These are phyloP conservation scores for Pythium brassicae DNA, from an alignment of 352 stramenopile species.

Conservation along the genomic window DNA sequence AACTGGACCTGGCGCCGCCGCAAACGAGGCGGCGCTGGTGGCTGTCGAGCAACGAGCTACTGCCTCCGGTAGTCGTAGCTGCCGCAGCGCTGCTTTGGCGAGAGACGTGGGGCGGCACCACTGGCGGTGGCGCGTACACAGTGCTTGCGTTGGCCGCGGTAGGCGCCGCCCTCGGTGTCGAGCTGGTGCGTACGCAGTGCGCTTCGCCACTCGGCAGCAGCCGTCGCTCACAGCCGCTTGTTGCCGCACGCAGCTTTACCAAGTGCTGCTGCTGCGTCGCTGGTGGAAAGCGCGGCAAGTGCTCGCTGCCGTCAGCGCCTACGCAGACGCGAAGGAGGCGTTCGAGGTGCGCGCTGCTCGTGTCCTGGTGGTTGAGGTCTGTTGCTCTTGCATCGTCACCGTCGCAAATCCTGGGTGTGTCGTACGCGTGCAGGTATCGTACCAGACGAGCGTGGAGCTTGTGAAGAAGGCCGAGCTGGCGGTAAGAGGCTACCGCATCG, in stretches of 20 bases:
- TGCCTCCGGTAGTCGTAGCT: background rate
- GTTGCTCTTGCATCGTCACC: background rate
- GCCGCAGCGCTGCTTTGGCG: background rate
- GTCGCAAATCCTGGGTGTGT: background rate
- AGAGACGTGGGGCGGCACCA: background rate
- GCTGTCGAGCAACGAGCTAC: background rate
- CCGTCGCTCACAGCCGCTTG: background rate
- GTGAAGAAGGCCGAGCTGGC: constrained; percentile 61
- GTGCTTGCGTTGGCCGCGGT: background rate
- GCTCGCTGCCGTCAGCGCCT: background rate
- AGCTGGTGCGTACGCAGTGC: constrained; percentile 4
- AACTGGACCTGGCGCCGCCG: background rate
- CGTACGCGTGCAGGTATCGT: constrained; percentile 20
- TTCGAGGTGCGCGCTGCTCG: constrained; percentile 11
- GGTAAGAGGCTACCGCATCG: constrained; percentile 46
- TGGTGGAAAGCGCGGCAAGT: constrained; percentile 1
- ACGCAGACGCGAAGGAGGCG: background rate
- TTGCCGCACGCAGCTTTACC: constrained; percentile 5
- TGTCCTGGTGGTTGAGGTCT: background rate
- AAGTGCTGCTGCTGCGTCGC: constrained; percentile 3
- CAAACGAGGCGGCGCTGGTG: background rate
- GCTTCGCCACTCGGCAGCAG: too few species aligned
- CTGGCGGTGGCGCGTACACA: too few species aligned
- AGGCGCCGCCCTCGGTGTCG: background rate
- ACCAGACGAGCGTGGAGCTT: constrained; percentile 27